Conservation (phyloP, 352 stramenopile species). For the Pythium folliculosum region DNA sequence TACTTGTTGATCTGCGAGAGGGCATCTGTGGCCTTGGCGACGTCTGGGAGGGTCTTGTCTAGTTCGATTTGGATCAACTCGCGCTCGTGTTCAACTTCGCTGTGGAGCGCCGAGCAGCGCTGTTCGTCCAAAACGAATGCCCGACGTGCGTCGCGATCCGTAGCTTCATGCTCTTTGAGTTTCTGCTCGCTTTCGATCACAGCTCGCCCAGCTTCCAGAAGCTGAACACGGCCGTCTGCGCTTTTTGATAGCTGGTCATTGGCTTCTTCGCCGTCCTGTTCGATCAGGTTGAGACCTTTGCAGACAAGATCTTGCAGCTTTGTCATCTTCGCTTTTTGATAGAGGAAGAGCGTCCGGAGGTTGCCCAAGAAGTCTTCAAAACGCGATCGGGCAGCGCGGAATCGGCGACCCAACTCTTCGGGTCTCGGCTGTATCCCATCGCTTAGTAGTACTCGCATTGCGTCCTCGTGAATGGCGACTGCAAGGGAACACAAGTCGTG, state of each 20-base stretch:
- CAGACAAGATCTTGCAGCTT: slow-evolving; percentile 13
- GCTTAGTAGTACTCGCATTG: slow-evolving; percentile 3
- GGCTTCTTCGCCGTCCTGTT: slow-evolving; percentile 33
- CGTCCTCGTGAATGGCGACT: slow-evolving; percentile 24
- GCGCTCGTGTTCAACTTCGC: slow-evolving; percentile 56
- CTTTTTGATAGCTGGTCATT: slow-evolving; percentile 37
- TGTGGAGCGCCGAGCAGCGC: slow-evolving; percentile 50
- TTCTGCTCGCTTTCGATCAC: slow-evolving; percentile 33
- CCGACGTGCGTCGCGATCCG: slow-evolving; percentile 45
- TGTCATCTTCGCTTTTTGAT: slow-evolving; percentile 42
- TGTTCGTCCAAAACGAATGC: slow-evolving; percentile 65
- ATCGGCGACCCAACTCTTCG: slow-evolving; percentile 20
- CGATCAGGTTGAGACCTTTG: slow-evolving; percentile 30
- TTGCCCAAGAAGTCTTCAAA: slow-evolving; percentile 53
- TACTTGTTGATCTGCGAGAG: slow-evolving; percentile 78
- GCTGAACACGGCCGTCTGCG: slow-evolving; percentile 37
- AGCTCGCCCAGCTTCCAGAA: slow-evolving; percentile 35
- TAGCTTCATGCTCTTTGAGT: slow-evolving; percentile 37
- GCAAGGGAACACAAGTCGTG: slow-evolving; percentile 18
- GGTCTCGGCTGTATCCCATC: not conserved
- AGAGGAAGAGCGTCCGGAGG: slow-evolving; percentile 48
- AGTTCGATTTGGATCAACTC: slow-evolving; percentile 57
- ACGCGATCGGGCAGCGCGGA: slow-evolving; percentile 32
- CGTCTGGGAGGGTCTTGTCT: slow-evolving; percentile 59
- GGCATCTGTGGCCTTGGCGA: slow-evolving; percentile 55